Percentiles rank a stretch among this genome's conserved stretches.
Evolutionary conservation across 2,329 filamentous ascomycete genomes (phyloP).

Genomic region (Penicillium freii): DNA sequence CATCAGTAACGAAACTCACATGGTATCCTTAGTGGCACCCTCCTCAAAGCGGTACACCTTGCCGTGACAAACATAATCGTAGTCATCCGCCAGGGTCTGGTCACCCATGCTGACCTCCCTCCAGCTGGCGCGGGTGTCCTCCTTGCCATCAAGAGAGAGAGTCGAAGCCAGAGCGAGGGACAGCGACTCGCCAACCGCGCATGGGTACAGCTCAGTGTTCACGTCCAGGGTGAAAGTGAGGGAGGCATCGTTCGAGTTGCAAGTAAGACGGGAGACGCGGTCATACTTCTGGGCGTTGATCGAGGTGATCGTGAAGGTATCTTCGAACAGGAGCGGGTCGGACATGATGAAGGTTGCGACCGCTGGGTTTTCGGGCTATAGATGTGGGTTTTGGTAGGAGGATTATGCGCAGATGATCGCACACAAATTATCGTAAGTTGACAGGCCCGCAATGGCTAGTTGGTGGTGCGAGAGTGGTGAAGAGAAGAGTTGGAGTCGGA

Average conservation of each 20-base stretch:
- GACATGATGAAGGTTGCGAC: slow-evolving; percentile 56
- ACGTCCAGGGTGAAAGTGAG: slow-evolving; percentile 84
- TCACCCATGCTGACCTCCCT: slow-evolving; percentile 64
- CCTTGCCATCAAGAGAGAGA: slow-evolving; percentile 82
- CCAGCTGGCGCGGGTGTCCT: slow-evolving; percentile 72
- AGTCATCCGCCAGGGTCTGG: slow-evolving; percentile 54
- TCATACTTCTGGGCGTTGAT: slow-evolving; percentile 90
- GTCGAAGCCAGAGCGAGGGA: slow-evolving; percentile 82
- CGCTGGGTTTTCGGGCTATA: slow-evolving; percentile 15
- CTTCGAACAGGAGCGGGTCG: slow-evolving; percentile 91
- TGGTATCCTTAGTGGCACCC: slow-evolving; percentile 68
- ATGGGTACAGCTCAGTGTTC: slow-evolving; percentile 88
- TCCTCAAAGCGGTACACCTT: slow-evolving; percentile 55
- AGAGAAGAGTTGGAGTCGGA: slow-evolving; percentile 17
- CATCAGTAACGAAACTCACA: slow-evolving; percentile 60
- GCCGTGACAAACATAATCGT: slow-evolving; percentile 53
- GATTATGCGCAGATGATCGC: neutral
- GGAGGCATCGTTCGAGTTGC: slow-evolving; percentile 69
- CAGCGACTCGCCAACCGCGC: slow-evolving; percentile 69
- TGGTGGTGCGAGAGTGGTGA: slow-evolving; percentile 2
- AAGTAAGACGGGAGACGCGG: slow-evolving; percentile 82
- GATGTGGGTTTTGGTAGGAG: neutral
- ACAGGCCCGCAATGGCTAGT: neutral
- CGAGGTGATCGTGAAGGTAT: slow-evolving; percentile 77
- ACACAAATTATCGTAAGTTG: neutral